phyloP scores from a whole-genome alignment of 192 early-diverging fungal genomes.

The Backusella westeae region DNA sequence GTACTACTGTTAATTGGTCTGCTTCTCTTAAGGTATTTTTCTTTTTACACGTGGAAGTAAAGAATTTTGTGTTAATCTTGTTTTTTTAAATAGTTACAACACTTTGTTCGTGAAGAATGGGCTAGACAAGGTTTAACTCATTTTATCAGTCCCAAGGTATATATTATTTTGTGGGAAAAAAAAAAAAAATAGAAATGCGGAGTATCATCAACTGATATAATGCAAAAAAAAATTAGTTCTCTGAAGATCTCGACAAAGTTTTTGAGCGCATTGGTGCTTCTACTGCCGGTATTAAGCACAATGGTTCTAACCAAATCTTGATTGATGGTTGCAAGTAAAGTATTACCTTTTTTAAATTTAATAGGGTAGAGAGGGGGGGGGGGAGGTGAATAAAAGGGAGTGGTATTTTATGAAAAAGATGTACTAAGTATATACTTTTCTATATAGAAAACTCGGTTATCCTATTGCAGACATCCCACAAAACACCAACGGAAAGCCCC shows the following conservation, averaged over 20 bases:
- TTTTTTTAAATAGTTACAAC: conserved; percentile 40
- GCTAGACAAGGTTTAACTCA: conserved; percentile 52
- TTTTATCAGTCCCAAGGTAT: conserved; percentile 45
- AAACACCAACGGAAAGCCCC: conserved; percentile 53
- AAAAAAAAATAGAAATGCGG: not conserved
- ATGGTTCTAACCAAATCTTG: conserved; percentile 60
- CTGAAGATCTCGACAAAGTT: conserved; percentile 53
- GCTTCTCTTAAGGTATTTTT: conserved; percentile 45
- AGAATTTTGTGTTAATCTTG: not conserved
- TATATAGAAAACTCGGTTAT: conserved; percentile 54
- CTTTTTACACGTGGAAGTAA: conserved; percentile 14
- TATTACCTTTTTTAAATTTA: not conserved
- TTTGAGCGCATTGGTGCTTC: conserved; percentile 53
- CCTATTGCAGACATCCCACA: conserved; percentile 58
- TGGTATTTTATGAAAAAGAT: not conserved
- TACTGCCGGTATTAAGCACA: conserved; percentile 55
- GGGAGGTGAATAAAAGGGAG: not conserved
- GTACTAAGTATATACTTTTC: not conserved
- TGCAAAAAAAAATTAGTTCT: conserved; percentile 28
- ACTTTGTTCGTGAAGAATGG: conserved; percentile 72
- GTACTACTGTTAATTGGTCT: conserved; percentile 70
- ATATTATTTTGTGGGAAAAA: not conserved
- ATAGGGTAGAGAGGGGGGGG: not conserved
- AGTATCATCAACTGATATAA: not conserved
- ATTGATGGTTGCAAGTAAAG: conserved; percentile 60